phyloP scores from a whole-genome alignment of 768 basidiomycete species.

The Hygrocybe coccinea region DNA sequence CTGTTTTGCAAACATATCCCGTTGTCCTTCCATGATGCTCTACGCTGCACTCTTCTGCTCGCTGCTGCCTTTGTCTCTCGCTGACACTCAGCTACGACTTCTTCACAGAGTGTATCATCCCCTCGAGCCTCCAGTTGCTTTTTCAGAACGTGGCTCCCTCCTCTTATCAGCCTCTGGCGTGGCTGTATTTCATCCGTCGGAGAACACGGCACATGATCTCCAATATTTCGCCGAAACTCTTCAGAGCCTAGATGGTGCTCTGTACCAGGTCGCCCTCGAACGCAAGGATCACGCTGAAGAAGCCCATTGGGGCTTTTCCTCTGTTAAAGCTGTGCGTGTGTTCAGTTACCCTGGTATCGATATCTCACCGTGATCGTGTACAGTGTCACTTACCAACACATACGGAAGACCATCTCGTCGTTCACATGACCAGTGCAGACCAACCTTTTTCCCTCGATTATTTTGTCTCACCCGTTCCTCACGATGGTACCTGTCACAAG shows the following conservation, averaged over 20 bases:
- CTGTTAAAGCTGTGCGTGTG: slow-evolving; percentile 54
- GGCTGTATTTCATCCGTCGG: slow-evolving; percentile 36
- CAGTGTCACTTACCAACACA: slow-evolving; percentile 65
- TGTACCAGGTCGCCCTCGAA: slow-evolving; percentile 72
- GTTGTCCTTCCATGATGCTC: slow-evolving; percentile 7
- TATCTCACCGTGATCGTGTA: slow-evolving; percentile 1
- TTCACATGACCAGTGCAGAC: slow-evolving; percentile 47
- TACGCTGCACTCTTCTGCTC: slow-evolving; percentile 15
- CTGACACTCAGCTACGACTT: slow-evolving; percentile 26
- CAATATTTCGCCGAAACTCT: slow-evolving; percentile 38
- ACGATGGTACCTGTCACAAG: slow-evolving; percentile 60
- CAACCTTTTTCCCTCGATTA: slow-evolving; percentile 67
- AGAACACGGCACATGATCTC: slow-evolving; percentile 46
- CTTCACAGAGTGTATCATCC: slow-evolving; percentile 56
- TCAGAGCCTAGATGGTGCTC: slow-evolving; percentile 36
- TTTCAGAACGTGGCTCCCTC: slow-evolving; percentile 41
- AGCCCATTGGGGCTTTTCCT: slow-evolving; percentile 51
- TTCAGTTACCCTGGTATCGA: slow-evolving; percentile 8
- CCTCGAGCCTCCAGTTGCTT: slow-evolving; percentile 33
- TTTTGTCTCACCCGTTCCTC: slow-evolving; percentile 63
- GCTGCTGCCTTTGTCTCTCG: slow-evolving; percentile 13
- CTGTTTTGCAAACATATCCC: neutral
- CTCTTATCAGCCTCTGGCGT: slow-evolving; percentile 31
- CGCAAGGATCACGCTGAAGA: slow-evolving; percentile 39
- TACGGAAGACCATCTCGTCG: slow-evolving; percentile 50